Conservation (phyloP, 2,329 filamentous ascomycete genomes). For the Botrytis fabae region DNA sequence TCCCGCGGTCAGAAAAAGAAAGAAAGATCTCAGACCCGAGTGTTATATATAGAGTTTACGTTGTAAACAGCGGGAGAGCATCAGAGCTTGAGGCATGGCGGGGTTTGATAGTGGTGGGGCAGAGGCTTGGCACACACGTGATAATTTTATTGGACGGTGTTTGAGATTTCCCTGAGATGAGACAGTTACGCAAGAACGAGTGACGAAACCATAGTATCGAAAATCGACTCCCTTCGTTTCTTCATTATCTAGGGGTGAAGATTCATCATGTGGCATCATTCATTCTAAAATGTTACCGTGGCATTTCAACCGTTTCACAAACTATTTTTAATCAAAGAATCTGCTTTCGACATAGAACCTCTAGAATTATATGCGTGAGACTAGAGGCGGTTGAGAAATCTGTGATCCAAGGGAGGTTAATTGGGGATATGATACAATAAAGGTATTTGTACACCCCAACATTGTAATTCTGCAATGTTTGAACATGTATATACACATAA, state of each 20-base stretch:
- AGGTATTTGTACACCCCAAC: neutral
- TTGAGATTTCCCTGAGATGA: neutral
- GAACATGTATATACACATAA: neutral
- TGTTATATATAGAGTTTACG: neutral
- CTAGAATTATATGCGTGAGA: neutral
- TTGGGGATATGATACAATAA: neutral
- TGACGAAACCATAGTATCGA: neutral
- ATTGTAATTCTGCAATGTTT: neutral
- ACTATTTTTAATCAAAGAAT: neutral
- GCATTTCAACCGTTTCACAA: neutral
- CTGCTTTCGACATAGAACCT: neutral
- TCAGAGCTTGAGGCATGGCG: constrained; percentile 5
- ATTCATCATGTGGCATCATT: neutral
- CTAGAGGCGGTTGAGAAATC: neutral
- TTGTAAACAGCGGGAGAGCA: neutral
- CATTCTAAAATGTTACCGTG: neutral
- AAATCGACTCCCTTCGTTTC: neutral
- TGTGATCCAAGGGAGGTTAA: neutral
- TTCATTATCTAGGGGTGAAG: neutral
- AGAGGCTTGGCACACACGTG: constrained; percentile 11
- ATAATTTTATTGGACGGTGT: neutral
- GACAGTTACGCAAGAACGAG: neutral
- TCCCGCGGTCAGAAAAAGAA: neutral
- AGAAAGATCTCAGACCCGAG: neutral
- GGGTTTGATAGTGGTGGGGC: constrained; percentile 21